These are phyloP conservation scores for Phytopythium mirpurense DNA, from an alignment of 352 stramenopile genomes.

Conservation along the genomic window DNA sequence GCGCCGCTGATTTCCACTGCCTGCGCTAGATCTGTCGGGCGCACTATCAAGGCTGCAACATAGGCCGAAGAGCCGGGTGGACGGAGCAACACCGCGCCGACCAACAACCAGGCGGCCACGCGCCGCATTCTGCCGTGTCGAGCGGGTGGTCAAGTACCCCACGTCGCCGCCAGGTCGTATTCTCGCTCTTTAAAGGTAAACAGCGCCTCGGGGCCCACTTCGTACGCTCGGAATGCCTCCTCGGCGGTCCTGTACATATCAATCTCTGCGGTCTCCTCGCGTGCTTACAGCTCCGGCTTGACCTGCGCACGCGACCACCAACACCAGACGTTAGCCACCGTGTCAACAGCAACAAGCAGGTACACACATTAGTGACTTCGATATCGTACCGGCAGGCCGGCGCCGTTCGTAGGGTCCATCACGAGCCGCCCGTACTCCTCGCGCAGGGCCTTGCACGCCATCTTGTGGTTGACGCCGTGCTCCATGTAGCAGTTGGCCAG, in stretches of 20 bases:
- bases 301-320: conserved; percentile 5
- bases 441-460: conserved; percentile 75
- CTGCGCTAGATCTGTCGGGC: background rate
- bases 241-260: conserved; percentile 12
- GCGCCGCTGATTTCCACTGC: background rate
- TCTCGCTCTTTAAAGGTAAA: conserved; percentile 22
- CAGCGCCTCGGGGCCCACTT: background rate
- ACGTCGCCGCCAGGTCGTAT: conserved; percentile 18
- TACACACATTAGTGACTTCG: background rate
- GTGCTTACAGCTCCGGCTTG: conserved; percentile 20
- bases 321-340: conserved; percentile 6
- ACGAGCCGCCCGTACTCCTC: conserved; percentile 82
- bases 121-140: background rate
- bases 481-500: conserved; percentile 86
- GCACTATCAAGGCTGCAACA: background rate
- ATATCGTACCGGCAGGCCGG: conserved; percentile 51
- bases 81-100: too few relatives aligned
- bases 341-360: background rate
- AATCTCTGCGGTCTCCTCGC: conserved; percentile 7
- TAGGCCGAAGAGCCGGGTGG: background rate
- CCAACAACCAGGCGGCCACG: background rate
- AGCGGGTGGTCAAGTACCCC: conserved; percentile 2
- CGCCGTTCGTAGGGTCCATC: conserved; percentile 72
- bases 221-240: background rate
- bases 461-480: conserved; percentile 87